phyloP scores from a whole-genome alignment of 2,329 filamentous ascomycete genomes.

The Proliferodiscus dingleyae region DNA sequence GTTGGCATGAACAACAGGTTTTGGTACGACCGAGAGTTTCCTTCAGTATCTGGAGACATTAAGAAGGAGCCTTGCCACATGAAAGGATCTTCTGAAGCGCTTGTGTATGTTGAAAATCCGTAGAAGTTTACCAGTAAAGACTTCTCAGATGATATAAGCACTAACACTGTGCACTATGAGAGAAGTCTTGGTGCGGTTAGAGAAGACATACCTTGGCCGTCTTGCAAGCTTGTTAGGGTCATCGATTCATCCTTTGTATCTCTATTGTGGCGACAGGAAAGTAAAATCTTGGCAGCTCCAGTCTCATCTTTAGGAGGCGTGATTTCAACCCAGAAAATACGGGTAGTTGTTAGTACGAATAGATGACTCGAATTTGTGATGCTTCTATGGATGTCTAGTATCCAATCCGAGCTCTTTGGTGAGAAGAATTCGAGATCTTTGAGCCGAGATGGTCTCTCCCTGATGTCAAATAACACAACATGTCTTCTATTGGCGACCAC shows the following conservation, averaged over 20 bases:
- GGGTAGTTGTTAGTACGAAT: constrained; percentile 48
- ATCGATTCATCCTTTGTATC: constrained; percentile 35
- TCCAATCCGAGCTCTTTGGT: constrained; percentile 36
- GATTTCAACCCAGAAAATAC: constrained; percentile 30
- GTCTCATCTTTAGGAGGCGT: constrained; percentile 16
- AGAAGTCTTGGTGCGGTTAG: not conserved
- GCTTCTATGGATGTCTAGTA: constrained; percentile 53
- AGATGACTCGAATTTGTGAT: constrained; percentile 43
- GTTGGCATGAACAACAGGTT: constrained; percentile 14
- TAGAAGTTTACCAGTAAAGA: constrained; percentile 26
- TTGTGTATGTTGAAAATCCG: constrained; percentile 15
- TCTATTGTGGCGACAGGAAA: constrained; percentile 43
- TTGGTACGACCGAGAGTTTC: constrained; percentile 1
- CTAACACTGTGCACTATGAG: constrained; percentile 20
- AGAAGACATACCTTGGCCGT: constrained; percentile 18
- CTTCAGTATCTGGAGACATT: constrained; percentile 5
- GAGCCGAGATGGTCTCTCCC: constrained; percentile 17
- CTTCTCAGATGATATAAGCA: constrained; percentile 24
- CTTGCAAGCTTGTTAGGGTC: constrained; percentile 34
- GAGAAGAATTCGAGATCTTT: constrained; percentile 17
- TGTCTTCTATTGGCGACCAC: constrained; percentile 39
- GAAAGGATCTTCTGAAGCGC: not conserved
- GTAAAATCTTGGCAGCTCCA: constrained; percentile 29
- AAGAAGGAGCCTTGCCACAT: constrained; percentile 21
- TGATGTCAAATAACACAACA: constrained; percentile 28